phyloP scores from a whole-genome alignment of 768 basidiomycete species.

The Rhodotorula paludigena region DNA sequence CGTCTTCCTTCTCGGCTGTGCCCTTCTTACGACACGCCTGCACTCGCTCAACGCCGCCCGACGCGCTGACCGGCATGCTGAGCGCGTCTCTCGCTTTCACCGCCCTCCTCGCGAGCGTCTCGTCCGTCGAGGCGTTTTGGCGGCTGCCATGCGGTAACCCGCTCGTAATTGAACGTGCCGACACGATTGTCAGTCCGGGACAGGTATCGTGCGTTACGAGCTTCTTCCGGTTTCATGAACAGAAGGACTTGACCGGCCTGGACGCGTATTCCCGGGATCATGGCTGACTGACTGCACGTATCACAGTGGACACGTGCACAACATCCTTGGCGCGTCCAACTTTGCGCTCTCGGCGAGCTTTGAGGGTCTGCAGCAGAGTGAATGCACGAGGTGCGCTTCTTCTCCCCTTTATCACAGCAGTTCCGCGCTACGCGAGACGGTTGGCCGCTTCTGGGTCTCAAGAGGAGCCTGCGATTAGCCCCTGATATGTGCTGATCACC shows the following conservation, averaged over 20 bases:
- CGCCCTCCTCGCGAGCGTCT: neutral
- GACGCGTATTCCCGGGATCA: too few relatives aligned
- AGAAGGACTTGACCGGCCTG: too few relatives aligned
- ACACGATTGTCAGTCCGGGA: constrained; percentile 46
- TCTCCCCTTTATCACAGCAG: too few relatives aligned
- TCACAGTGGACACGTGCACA: constrained; percentile 43
- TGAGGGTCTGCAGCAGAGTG: constrained; percentile 32
- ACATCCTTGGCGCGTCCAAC: constrained; percentile 44
- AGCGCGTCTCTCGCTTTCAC: neutral
- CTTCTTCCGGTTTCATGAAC: too few relatives aligned
- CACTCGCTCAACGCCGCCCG: too few relatives aligned
- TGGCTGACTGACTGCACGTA: neutral
- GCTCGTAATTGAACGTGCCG: constrained; percentile 42
- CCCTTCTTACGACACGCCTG: neutral
- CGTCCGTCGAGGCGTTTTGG: constrained; percentile 26
- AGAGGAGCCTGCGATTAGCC: neutral
- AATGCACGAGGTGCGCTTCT: constrained; percentile 44
- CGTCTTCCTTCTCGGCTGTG: neutral
- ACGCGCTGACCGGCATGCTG: neutral
- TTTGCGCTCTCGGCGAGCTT: constrained; percentile 40
- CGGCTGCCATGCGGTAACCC: constrained; percentile 24
- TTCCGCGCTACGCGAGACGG: too few relatives aligned
- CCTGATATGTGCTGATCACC: neutral
- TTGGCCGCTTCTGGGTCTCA: too few relatives aligned
- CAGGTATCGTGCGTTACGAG: constrained; percentile 34